Conservation (phyloP, 116 monocot species). For the Iris pallida region DNA sequence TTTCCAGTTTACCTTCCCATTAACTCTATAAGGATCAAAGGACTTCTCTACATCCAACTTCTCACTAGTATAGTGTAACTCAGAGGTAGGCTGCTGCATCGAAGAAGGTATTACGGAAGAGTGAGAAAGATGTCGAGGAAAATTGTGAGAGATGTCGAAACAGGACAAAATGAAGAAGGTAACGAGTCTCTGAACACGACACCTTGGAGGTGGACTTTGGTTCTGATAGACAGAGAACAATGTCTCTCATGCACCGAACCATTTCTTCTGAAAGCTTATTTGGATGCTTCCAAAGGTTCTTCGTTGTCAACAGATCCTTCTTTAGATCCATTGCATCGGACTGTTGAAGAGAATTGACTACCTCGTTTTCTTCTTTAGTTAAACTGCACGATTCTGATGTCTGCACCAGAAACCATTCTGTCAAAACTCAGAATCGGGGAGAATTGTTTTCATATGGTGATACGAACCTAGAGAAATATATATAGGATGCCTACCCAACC, state of each 20-base stretch:
- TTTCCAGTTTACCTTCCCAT: conserved; percentile 43
- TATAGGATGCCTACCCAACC: neutral
- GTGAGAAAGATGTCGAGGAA: conserved; percentile 50
- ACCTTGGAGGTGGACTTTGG: conserved; percentile 25
- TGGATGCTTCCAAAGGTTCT: conserved; percentile 46
- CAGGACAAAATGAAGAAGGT: conserved; percentile 34
- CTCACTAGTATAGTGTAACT: conserved; percentile 18
- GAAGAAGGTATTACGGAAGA: conserved; percentile 34
- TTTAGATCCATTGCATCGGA: conserved; percentile 13
- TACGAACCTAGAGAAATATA: neutral
- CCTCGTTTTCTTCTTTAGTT: conserved; percentile 16
- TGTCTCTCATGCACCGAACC: conserved; percentile 84
- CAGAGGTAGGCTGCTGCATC: conserved; percentile 22
- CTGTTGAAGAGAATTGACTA: conserved; percentile 10
- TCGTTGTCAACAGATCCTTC: conserved; percentile 3
- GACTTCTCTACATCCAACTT: conserved; percentile 10
- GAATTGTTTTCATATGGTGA: neutral
- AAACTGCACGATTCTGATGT: conserved; percentile 10
- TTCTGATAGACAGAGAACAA: conserved; percentile 62
- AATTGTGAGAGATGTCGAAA: conserved; percentile 43
- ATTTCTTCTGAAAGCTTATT: conserved; percentile 86
- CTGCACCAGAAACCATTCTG: conserved; percentile 25
- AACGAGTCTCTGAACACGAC: conserved; percentile 26
- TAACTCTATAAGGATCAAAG: conserved; percentile 68
- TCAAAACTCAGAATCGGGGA: too few relatives aligned